Evolutionary conservation across 768 basidiomycete species (phyloP).

Genomic region (Mycena olivaceomarginata): DNA sequence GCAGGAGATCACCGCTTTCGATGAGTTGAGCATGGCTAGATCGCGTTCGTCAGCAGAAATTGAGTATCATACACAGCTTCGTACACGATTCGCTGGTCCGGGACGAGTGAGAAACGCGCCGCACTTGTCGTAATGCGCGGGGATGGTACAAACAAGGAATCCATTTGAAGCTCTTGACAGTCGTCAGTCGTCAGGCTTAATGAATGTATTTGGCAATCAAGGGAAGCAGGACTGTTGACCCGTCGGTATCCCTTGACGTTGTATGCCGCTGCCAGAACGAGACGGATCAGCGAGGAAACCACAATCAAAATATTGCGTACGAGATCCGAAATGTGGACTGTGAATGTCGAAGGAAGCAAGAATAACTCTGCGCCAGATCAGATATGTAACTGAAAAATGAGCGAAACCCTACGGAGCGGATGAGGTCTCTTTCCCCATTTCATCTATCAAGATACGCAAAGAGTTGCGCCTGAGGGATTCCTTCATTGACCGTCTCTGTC

Average conservation of each 20-base stretch:
- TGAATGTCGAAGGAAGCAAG: slow-evolving; percentile 10
- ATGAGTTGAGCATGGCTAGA: slow-evolving; percentile 61
- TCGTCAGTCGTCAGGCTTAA: slow-evolving; percentile 59
- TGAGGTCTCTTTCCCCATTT: slow-evolving; percentile 19
- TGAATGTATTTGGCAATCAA: slow-evolving; percentile 54
- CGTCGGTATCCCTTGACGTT: slow-evolving; percentile 9
- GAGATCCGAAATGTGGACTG: background rate
- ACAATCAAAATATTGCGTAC: background rate
- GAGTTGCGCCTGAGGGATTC: background rate
- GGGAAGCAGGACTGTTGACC: slow-evolving; percentile 13
- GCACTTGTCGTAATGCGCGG: slow-evolving; percentile 48
- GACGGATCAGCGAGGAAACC: too few relatives aligned
- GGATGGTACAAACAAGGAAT: slow-evolving; percentile 53
- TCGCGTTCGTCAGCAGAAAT: slow-evolving; percentile 10
- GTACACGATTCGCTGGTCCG: slow-evolving; percentile 55
- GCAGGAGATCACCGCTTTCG: slow-evolving; percentile 59
- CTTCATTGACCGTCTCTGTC: background rate
- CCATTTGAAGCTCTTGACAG: slow-evolving; percentile 56
- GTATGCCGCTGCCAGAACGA: slow-evolving; percentile 6
- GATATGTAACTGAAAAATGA: background rate
- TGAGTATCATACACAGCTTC: slow-evolving; percentile 21
- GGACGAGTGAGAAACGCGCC: slow-evolving; percentile 49
- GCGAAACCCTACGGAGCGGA: slow-evolving; percentile 19
- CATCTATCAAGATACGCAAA: background rate
- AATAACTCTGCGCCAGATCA: background rate